phyloP scores from a whole-genome alignment of 1,284 basidiomycete genomes.

The Acaromyces ingoldii region DNA sequence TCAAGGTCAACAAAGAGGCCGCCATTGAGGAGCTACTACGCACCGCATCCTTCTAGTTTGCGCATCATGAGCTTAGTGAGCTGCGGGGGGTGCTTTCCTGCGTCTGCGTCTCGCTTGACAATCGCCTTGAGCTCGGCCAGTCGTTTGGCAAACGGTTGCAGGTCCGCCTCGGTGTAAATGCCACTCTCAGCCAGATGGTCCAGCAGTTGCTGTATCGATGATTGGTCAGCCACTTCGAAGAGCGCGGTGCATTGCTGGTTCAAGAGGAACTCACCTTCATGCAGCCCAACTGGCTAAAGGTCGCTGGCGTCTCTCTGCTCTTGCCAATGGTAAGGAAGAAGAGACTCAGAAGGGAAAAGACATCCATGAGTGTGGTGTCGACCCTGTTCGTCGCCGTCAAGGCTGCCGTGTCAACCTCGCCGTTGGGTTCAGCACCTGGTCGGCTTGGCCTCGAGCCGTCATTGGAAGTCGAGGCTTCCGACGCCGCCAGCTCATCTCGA shows the following conservation, averaged over 20 bases:
- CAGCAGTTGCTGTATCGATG: slow-evolving; percentile 28
- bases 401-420: slow-evolving; percentile 10
- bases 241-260: neutral
- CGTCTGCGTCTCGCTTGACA: slow-evolving; percentile 54
- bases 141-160: slow-evolving; percentile 44
- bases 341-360: slow-evolving; percentile 48
- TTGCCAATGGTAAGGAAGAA: slow-evolving; percentile 51
- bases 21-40: slow-evolving; percentile 51
- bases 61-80: slow-evolving; percentile 84
- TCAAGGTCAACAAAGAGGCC: neutral
- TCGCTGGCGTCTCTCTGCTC: slow-evolving; percentile 45
- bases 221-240: neutral
- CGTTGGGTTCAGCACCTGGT: neutral
- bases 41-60: slow-evolving; percentile 86
- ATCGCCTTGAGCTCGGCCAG: slow-evolving; percentile 46
- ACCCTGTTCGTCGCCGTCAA: slow-evolving; percentile 41
- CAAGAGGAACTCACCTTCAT: slow-evolving; percentile 30
- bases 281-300: slow-evolving; percentile 46
- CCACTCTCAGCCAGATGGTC: slow-evolving; percentile 49
- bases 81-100: slow-evolving; percentile 75
- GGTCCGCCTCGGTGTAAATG: slow-evolving; percentile 48
- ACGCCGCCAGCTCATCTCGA: slow-evolving; percentile 59
- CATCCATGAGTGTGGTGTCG: slow-evolving; percentile 50
- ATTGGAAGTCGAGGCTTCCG: slow-evolving; percentile 7
- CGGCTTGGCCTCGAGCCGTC: slow-evolving; percentile 6